Conservation (phyloP, 2,329 filamentous ascomycete genomes). For the Aspergillus fructus region DNA sequence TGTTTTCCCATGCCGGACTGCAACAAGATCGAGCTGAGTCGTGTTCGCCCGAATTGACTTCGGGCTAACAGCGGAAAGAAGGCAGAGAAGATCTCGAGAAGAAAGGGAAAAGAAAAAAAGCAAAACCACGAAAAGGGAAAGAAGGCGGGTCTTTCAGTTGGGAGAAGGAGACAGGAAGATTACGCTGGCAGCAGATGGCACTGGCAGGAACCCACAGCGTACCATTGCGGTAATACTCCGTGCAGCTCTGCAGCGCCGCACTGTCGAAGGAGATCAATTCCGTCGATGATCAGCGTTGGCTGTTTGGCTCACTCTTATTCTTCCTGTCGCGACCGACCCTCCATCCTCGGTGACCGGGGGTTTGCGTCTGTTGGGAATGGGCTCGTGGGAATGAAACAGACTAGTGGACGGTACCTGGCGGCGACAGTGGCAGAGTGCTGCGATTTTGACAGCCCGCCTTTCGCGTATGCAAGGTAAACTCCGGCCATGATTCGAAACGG, state of each 20-base stretch:
- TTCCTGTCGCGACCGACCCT: conserved; percentile 2
- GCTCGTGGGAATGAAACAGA: conserved; percentile 17
- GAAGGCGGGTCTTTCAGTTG: background rate
- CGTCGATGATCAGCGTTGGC: conserved; percentile 5
- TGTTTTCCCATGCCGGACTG: conserved; percentile 20
- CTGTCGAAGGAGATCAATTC: background rate
- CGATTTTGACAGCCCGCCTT: conserved; percentile 9
- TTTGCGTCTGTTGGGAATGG: background rate
- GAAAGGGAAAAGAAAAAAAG: background rate
- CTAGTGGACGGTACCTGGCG: conserved; percentile 18
- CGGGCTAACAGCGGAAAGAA: background rate
- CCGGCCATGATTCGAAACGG: conserved; percentile 6
- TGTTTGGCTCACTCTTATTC: conserved; percentile 8
- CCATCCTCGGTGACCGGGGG: conserved; percentile 1
- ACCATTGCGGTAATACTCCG: background rate
- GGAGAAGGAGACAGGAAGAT: background rate
- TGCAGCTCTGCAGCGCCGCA: background rate
- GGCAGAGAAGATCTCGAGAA: background rate
- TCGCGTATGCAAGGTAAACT: conserved; percentile 11
- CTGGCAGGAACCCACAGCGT: background rate
- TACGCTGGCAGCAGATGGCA: background rate
- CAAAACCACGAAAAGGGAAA: background rate
- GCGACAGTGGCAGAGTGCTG: conserved; percentile 9
- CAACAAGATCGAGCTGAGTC: conserved; percentile 23
- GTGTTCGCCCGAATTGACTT: conserved; percentile 5